Evolutionary conservation across 2,329 filamentous ascomycete species (phyloP).

Genomic region (Hortaea werneckii): DNA sequence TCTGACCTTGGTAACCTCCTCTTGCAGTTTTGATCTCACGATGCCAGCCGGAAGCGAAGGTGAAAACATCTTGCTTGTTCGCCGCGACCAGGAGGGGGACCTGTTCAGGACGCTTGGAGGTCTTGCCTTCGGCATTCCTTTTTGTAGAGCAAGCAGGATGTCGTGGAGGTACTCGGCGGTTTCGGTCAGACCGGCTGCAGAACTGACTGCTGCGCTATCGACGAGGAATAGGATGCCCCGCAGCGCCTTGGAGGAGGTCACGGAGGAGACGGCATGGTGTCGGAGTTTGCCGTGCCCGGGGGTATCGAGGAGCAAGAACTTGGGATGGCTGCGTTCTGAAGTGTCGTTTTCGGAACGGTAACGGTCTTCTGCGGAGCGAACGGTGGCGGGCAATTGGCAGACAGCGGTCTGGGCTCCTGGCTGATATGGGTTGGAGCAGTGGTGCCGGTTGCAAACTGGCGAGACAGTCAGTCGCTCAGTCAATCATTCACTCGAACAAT

Average conservation of each 20-base stretch:
- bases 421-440: constrained; percentile 49
- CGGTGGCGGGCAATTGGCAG: constrained; percentile 44
- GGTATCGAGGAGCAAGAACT: constrained; percentile 74
- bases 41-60: constrained; percentile 65
- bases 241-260: constrained; percentile 42
- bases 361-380: constrained; percentile 46
- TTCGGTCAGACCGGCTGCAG: constrained; percentile 48
- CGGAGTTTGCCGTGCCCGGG: constrained; percentile 94
- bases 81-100: constrained; percentile 76
- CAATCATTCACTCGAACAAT: background rate
- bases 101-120: constrained; percentile 46
- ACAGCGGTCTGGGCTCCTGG: constrained; percentile 49
- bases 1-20: constrained; percentile 70
- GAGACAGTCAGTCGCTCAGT: background rate
- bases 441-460: constrained; percentile 46
- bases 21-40: constrained; percentile 11
- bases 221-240: constrained; percentile 75
- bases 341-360: constrained; percentile 59
- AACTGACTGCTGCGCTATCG: constrained; percentile 50
- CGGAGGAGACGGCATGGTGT: constrained; percentile 49
- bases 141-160: constrained; percentile 74
- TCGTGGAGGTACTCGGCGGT: constrained; percentile 83
- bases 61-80: constrained; percentile 95
- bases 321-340: constrained; percentile 44
- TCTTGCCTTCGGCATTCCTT: constrained; percentile 48